Evolutionary conservation across 169 alveolate species (phyloP), one percentile per base, ranked within the genome.

Genomic region (Plasmodium berghei): DNA sequence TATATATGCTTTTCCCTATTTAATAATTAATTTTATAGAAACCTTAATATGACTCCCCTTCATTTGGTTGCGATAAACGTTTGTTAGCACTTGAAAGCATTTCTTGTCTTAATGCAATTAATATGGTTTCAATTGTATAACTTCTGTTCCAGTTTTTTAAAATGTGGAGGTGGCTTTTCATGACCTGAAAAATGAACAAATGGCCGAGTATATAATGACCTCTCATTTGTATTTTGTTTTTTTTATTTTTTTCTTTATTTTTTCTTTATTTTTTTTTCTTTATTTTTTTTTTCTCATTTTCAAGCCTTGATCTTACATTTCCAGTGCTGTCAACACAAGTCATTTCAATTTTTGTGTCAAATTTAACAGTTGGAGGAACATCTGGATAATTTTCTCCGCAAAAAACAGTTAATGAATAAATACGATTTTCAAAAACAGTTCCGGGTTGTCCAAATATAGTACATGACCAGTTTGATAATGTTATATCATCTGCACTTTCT

Each of bases 321-420:
- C 99, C 99, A 24, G 88, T 87, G 10, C 88, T 72, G 77, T 97
- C 98, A 14, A 98, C 99, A 66, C 98, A 96, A 26, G 98, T 97
- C 87, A 98, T 93, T 90, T 96, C 96, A 61, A 98, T 96, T 69
- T 94, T 95, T 16, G 99, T 96, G 24, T 93, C 87, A 92, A 98
- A 98, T 91, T 90, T 96, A 45, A 98, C 99, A 48, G 92, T 92
- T n/a, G 99, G 99, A 8, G 99, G 98, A 48, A 88, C 96, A 40
- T 95, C 97, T 5, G 99, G 99, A 93, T 98, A 98, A 66, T 96
- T 90, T 42, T 96, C 97, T 22, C 98, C 99, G 77, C 99, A 98
- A 24, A 80, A 92, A 45, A 98, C 95, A 52, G 97, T 93, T 28
- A 98, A 94, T 59, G 98, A 97, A 93, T 98, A 98, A 16, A 98